Percentiles rank a stretch among this genome's conserved stretches.
Conservation (phyloP, 495 filamentous ascomycete genomes). For the Penicillium turbatum region DNA sequence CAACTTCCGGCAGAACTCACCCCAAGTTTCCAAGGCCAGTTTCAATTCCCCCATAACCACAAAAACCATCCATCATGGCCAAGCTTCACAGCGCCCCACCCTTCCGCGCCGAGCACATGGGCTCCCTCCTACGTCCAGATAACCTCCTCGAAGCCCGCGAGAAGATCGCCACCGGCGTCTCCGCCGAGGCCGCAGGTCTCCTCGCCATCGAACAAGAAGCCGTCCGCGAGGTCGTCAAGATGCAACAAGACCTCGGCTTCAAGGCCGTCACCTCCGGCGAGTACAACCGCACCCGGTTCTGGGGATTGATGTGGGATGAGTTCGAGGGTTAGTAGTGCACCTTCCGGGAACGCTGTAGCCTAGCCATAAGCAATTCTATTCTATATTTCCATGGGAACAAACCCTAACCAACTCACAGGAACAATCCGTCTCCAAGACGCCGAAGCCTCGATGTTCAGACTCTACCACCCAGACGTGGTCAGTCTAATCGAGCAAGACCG, state of each 20-base stretch:
- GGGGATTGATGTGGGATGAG: constrained; percentile 63
- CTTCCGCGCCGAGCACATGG: constrained; percentile 70
- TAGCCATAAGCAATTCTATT: too few relatives aligned
- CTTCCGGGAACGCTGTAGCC: too few relatives aligned
- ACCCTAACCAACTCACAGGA: constrained; percentile 21
- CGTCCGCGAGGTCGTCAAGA: constrained; percentile 55
- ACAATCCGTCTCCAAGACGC: constrained; percentile 39
- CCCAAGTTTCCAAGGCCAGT: too few relatives aligned
- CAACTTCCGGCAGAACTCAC: too few relatives aligned
- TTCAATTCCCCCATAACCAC: too few relatives aligned
- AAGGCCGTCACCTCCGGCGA: constrained; percentile 66
- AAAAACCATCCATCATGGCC: too few relatives aligned
- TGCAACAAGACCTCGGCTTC: constrained; percentile 59
- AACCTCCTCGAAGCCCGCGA: constrained; percentile 55
- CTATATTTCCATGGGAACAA: too few relatives aligned
- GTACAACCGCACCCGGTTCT: constrained; percentile 50
- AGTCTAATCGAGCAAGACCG: constrained; percentile 57
- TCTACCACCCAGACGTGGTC: constrained; percentile 71
- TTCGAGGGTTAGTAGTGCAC: constrained; percentile 63
- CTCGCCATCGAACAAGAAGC: constrained; percentile 52
- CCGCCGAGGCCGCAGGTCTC: constrained; percentile 35
- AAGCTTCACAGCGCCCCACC: too few relatives aligned
- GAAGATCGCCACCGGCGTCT: constrained; percentile 42
- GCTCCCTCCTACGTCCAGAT: constrained; percentile 63
- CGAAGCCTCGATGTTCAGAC: constrained; percentile 54